Conservation (phyloP, 176 grass and related monocot species). For the Raddia distichophylla region DNA sequence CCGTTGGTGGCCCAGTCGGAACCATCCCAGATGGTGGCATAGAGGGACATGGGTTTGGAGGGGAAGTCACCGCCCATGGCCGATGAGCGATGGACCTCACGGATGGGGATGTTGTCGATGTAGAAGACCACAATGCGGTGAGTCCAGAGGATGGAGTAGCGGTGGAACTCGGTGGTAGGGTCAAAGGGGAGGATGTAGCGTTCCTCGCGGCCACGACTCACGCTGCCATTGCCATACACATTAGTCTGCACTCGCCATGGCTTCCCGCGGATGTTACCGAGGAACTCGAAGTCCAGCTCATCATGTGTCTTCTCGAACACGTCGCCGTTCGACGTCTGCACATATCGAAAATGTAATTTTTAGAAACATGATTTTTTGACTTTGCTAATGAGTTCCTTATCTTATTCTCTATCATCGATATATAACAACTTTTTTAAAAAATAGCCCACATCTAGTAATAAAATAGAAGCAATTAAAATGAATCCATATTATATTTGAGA, state of each 20-base stretch:
- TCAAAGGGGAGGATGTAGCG: conserved; percentile 81
- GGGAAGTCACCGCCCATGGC: conserved; percentile 75
- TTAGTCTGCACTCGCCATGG: conserved; percentile 86
- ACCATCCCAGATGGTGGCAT: conserved; percentile 92
- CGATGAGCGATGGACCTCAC: conserved; percentile 50
- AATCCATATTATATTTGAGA: too few species aligned
- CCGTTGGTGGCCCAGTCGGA: conserved; percentile 81
- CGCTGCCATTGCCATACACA: conserved; percentile 92
- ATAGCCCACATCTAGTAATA: too few species aligned
- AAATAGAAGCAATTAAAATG: too few species aligned
- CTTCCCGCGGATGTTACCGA: conserved; percentile 81
- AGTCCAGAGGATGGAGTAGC: conserved; percentile 92
- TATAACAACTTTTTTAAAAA: too few species aligned
- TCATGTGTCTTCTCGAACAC: conserved; percentile 82
- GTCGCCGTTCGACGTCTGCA: conserved; percentile 76
- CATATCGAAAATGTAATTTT: too few species aligned
- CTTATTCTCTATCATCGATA: too few species aligned
- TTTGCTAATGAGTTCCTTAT: too few species aligned
- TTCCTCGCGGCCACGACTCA: conserved; percentile 70
- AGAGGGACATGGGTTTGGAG: conserved; percentile 85
- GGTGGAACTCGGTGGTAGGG: conserved; percentile 87
- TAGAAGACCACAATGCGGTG: conserved; percentile 53
- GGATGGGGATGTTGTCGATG: conserved; percentile 72
- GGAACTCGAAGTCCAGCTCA: conserved; percentile 92
- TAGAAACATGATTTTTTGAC: too few species aligned